These are phyloP conservation scores for Botrytis tulipae DNA, from an alignment of 2,329 filamentous ascomycete genomes.

Conservation along the genomic window DNA sequence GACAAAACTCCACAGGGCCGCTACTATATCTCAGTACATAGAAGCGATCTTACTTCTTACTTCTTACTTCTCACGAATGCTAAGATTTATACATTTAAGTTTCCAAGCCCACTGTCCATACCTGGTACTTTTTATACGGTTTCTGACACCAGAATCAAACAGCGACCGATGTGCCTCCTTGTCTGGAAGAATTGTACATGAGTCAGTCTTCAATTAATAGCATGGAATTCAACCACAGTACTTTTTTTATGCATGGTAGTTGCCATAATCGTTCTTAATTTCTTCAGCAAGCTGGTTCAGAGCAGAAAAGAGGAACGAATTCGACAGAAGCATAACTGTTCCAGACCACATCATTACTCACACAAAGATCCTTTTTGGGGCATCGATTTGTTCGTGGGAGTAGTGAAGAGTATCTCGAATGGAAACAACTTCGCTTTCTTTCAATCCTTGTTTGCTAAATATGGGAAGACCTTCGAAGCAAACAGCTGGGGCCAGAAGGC, in stretches of 20 bases:
- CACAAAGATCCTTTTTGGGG: background rate
- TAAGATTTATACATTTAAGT: rapidly evolving
- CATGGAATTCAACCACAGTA: background rate
- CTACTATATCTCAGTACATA: background rate
- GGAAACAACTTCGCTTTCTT: background rate
- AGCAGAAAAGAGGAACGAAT: background rate
- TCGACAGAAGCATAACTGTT: background rate
- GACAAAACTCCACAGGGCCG: background rate
- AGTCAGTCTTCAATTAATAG: background rate
- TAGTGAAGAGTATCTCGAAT: background rate
- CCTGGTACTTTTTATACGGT: background rate
- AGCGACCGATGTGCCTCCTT: background rate
- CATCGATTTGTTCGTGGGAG: background rate
- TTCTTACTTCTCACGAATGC: background rate
- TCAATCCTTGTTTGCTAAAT: background rate
- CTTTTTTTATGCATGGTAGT: background rate
- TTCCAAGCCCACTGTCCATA: background rate
- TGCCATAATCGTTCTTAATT: background rate
- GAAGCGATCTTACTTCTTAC: background rate
- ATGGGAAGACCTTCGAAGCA: background rate
- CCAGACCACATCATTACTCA: background rate
- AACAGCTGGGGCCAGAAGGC: background rate
- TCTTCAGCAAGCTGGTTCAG: background rate
- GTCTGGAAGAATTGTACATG: background rate
- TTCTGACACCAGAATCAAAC: background rate